These are phyloP conservation scores for Magnolia changhungtana DNA, from an alignment of 164 flowering plant genomes.

Conservation along the genomic window DNA sequence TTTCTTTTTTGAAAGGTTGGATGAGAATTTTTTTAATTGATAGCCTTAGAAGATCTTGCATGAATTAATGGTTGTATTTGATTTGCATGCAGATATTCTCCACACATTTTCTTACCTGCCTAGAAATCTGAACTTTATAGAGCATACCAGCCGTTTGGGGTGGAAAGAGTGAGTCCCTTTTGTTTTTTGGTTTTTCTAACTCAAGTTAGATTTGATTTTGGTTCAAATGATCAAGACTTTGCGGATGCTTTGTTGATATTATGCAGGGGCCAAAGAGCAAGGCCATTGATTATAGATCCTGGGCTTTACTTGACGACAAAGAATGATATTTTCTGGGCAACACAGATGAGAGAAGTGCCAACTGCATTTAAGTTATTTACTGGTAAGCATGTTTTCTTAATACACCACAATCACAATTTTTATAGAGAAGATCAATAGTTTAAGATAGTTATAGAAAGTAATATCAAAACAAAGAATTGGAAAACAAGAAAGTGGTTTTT, in stretches of 20 bases:
- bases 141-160: slow-evolving; percentile 80
- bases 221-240: not conserved
- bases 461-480: not conserved
- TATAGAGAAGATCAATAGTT: not conserved
- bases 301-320: slow-evolving; percentile 63
- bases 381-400: slow-evolving; percentile 34
- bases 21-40: no score
- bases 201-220: not conserved
- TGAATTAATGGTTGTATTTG: not conserved
- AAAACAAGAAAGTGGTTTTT: not conserved
- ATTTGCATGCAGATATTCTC: slow-evolving; percentile 66
- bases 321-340: slow-evolving; percentile 53
- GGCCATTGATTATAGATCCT: slow-evolving; percentile 88
- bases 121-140: slow-evolving; percentile 72
- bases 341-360: slow-evolving; percentile 58
- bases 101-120: slow-evolving; percentile 48
- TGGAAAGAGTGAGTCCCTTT: slow-evolving; percentile 78
- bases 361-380: slow-evolving; percentile 79
- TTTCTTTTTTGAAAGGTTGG: no score
- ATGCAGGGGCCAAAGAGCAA: slow-evolving; percentile 72
- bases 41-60: not conserved
- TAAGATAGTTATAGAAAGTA: not conserved
- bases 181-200: not conserved
- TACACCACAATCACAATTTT: not conserved
- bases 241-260: not conserved